Base-by-base conservation (phyloP, 2,329 filamentous ascomycete species). In the Colletotrichum echinochloae region DNA sequence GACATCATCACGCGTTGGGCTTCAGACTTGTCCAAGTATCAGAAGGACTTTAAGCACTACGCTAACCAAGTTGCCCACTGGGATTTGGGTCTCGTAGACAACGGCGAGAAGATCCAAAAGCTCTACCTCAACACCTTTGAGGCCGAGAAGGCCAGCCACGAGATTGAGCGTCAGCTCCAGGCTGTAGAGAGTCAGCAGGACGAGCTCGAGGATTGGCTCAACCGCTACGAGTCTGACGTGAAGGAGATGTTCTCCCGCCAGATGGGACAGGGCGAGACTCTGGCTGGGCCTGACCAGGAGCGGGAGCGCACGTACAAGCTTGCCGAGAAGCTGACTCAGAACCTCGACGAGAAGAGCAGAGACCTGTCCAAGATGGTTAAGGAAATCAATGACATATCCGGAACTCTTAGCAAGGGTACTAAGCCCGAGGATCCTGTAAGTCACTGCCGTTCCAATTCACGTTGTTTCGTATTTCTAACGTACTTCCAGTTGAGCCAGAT, bases 1-100 rank as follows among this genome's bases (percentile, higher is more conserved):
- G 96, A 99, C 79, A 98, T 99, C 73, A 94, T 99, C 74, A 98
- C 94, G 5, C 91, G 94, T 39, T 99, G 96, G 96, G 96, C 96
- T 2, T 94, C 94, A 0, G 96, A 98, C 78, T 85, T 99, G 60
- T 92, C 94, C 63, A 97, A 97, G 78, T 98, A 99, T 78, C 95
- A 98, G 78, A 97, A 97, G 80, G 94, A 97, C 70, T 99, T 98
- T 84, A 94, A 97, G 79, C 88, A 92, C 41, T 94, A 98, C 80
- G 95, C 97, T 5, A 88, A 91, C 72, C 92, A 94, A 73, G 94
- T 98, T 18, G 92, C 94, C 16, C 87, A 89, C 54, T 99, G 97
- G 97, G 96, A 99, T 80, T 90, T 94, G 68, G 89, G 95, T 79
- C 86, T 99, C 18, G 94, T 98, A 3, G 93, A 97, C 75, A 99